Evolutionary conservation across 768 basidiomycete species (phyloP).

Genomic region (Naematelia encephala): DNA sequence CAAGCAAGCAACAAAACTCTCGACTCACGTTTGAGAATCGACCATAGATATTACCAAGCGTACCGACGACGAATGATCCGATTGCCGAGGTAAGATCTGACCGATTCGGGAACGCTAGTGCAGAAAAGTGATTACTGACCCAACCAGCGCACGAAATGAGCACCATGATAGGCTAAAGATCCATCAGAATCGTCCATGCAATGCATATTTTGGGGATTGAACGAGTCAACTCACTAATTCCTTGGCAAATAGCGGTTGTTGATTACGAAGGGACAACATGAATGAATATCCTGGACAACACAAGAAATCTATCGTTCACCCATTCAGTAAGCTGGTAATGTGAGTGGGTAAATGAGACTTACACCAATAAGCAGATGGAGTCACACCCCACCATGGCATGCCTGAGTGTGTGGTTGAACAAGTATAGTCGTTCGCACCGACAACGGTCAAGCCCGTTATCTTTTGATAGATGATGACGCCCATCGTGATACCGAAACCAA

Average conservation of each 20-base stretch:
- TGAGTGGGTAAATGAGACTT: slow-evolving; percentile 45
- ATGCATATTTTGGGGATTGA: neutral
- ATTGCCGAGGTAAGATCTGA: slow-evolving; percentile 74
- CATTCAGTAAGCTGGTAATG: no score
- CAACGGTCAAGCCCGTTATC: slow-evolving; percentile 54
- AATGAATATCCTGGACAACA: slow-evolving; percentile 52
- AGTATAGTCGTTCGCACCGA: slow-evolving; percentile 57
- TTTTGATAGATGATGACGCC: slow-evolving; percentile 67
- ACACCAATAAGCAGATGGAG: slow-evolving; percentile 72
- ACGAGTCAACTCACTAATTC: slow-evolving; percentile 34
- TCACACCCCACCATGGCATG: slow-evolving; percentile 71
- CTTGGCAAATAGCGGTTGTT: slow-evolving; percentile 51
- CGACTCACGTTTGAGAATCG: slow-evolving; percentile 62
- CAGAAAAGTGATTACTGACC: slow-evolving; percentile 70
- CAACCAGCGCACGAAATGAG: slow-evolving; percentile 67
- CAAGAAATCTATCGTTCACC: slow-evolving; percentile 42
- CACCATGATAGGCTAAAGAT: slow-evolving; percentile 52
- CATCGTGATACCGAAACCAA: slow-evolving; percentile 69
- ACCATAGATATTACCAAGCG: slow-evolving; percentile 73
- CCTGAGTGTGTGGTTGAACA: slow-evolving; percentile 61
- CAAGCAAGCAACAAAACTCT: neutral
- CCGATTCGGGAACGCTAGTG: slow-evolving; percentile 62
- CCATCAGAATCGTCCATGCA: neutral
- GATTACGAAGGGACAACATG: slow-evolving; percentile 50
- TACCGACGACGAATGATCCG: slow-evolving; percentile 77